Evolutionary conservation across 805 yeast genomes (phyloP), one percentile per base, ranked within the genome.

Genomic region (Zygoascus tannicola): DNA sequence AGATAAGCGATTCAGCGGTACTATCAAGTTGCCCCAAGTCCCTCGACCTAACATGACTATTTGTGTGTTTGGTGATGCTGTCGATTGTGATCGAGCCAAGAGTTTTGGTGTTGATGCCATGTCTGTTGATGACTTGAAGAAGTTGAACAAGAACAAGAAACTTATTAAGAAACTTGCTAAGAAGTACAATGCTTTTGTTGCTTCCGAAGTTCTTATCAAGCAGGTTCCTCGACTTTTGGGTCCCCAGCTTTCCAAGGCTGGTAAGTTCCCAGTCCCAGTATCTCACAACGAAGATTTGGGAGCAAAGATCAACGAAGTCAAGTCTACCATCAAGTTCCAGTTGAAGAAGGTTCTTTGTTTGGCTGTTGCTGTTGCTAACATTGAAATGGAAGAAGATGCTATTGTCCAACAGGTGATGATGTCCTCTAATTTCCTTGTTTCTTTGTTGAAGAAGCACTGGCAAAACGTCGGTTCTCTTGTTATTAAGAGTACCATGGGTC

Each of bases 241-340:
- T 78, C 99, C 99, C 73, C 96, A 90, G 74, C 86, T 92, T 69
- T 92, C 98, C 62, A 92, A 92, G 85, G 97, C 97, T 69, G 98
- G 98, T 84, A 92, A 92, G 90, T 92, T 92, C 96, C 99, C 99
- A 74, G 90, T 97, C 72, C 99, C 99, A 76, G 98, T 92, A 64
- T 92, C 99, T 57, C 98, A 92, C 85, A 79, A 85, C 73, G 99
- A 92, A 71, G 98, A 92, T 73, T 81, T 92, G 70, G 85, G 85
- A 81, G 68, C 79, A 60, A 92, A 90, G 85, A 92, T 92, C 65
- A 80, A 76, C 65, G 99, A 92, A 69, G 97, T 92, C 65, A 88
- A 83, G 78, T 88, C 98, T 58, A 92, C 99, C 81, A 87, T 92
- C 80, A 92, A 90, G 85, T 92, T 92, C 94, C 99, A 92, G 80